phyloP scores from a whole-genome alignment of 495 filamentous ascomycete genomes.

The Elaphomyces granulatus region DNA sequence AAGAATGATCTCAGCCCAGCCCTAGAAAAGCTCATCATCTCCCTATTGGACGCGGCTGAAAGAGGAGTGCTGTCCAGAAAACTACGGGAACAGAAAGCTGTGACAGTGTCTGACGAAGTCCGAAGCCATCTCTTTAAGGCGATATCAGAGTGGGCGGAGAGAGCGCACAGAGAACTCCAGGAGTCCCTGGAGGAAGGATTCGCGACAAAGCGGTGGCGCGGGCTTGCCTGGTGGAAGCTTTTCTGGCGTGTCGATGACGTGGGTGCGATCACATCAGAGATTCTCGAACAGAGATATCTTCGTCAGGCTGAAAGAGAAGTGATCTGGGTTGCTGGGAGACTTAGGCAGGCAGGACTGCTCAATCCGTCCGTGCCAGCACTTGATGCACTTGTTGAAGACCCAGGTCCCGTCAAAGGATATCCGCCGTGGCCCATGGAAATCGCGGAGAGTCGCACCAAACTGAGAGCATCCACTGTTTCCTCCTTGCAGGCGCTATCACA shows the following conservation, averaged over 20 bases:
- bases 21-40: conserved; percentile 49
- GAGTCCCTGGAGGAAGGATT: conserved; percentile 63
- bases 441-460: conserved; percentile 30
- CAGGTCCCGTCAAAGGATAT: conserved; percentile 26
- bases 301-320: conserved; percentile 55
- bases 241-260: conserved; percentile 93
- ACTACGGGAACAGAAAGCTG: conserved; percentile 18
- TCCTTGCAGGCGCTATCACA: conserved; percentile 70
- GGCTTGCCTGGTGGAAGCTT: conserved; percentile 84
- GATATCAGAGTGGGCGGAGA: conserved; percentile 59
- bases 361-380: neutral
- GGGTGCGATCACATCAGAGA: conserved; percentile 58
- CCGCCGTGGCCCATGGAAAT: conserved; percentile 35
- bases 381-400: no score
- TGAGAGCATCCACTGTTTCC: conserved; percentile 52
- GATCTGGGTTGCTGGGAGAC: conserved; percentile 67
- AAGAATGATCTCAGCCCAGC: conserved; percentile 41
- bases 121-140: conserved; percentile 37
- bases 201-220: conserved; percentile 51
- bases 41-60: conserved; percentile 46
- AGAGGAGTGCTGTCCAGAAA: conserved; percentile 32
- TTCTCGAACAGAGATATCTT: conserved; percentile 62
- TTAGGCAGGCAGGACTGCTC: conserved; percentile 52
- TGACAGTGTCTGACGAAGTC: conserved; percentile 26
- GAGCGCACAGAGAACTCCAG: conserved; percentile 69